A percentile compares a stretch with the other conserved stretches of the same genome.
These are phyloP conservation scores for Chernovozyma sophiae-reginae DNA, from an alignment of 1,139 yeast genomes.

Conservation along the genomic window DNA sequence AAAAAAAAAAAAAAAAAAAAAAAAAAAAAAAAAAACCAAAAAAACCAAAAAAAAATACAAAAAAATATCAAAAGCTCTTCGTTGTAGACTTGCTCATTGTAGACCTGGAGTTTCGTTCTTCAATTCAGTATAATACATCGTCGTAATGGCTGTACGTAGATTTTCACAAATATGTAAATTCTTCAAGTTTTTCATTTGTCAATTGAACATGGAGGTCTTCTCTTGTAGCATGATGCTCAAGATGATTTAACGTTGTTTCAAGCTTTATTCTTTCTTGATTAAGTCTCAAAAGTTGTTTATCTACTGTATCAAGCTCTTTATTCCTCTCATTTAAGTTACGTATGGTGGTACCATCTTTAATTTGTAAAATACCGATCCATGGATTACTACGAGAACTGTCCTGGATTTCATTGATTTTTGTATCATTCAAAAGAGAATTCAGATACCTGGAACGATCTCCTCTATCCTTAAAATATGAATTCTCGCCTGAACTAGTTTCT, in stretches of 20 bases:
- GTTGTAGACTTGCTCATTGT: not conserved
- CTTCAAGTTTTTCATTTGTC: constrained; percentile 40
- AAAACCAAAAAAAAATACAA: not conserved
- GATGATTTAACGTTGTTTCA: constrained; percentile 17
- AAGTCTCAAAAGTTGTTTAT: constrained; percentile 23
- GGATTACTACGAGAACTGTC: constrained; percentile 11
- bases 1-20: no score
- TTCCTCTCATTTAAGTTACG: constrained; percentile 17
- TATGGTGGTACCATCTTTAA: constrained; percentile 20
- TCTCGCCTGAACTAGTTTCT: not conserved
- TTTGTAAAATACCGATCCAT: constrained; percentile 24
- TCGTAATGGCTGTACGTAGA: not conserved
- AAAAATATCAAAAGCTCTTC: not conserved
- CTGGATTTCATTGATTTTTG: not conserved
- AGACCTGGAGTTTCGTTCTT: no score
- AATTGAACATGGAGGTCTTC: constrained; percentile 36
- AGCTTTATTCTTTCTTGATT: constrained; percentile 22
- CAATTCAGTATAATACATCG: no score
- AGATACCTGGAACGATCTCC: not conserved
- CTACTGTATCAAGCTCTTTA: constrained; percentile 18
- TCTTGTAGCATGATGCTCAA: constrained; percentile 27
- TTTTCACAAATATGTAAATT: constrained; percentile 29
- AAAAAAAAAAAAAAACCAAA: not conserved
- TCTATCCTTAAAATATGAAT: not conserved
- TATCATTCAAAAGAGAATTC: not conserved